Evolutionary conservation across 2,329 filamentous ascomycete species (phyloP).

Genomic region (Cryphonectria japonica): DNA sequence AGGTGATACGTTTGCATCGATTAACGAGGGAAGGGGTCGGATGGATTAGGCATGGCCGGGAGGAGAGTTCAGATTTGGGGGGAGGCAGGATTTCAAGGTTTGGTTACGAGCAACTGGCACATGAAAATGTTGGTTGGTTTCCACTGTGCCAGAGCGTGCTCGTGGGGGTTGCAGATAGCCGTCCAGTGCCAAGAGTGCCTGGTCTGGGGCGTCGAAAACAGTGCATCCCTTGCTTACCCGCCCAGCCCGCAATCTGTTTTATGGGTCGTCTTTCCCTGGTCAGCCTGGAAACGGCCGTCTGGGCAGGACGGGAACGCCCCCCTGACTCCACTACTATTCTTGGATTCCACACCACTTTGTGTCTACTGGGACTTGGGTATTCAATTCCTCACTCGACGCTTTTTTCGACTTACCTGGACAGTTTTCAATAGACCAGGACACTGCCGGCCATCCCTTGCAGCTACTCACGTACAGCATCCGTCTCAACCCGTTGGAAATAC

Average conservation of each 20-base stretch:
- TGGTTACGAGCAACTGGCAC: slow-evolving; percentile 1
- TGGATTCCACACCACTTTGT: neutral
- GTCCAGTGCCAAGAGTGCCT: neutral
- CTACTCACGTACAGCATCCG: neutral
- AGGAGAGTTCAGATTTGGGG: neutral
- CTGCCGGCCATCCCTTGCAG: neutral
- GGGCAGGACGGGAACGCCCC: slow-evolving; percentile 10
- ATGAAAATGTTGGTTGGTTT: neutral
- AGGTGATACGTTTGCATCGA: slow-evolving; percentile 1
- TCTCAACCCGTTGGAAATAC: neutral
- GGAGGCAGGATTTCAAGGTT: neutral
- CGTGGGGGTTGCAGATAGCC: neutral
- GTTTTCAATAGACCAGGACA: neutral
- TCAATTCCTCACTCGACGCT: neutral
- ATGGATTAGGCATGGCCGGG: slow-evolving; percentile 5
- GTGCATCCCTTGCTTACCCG: neutral
- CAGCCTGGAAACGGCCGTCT: slow-evolving; percentile 10
- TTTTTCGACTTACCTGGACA: neutral
- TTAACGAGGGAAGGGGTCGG: slow-evolving; percentile 1
- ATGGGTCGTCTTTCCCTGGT: neutral
- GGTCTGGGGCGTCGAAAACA: neutral
- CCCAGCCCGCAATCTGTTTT: neutral
- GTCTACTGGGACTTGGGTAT: neutral
- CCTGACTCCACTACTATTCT: slow-evolving; percentile 1
- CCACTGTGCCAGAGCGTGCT: neutral